Evolutionary conservation across 2,329 filamentous ascomycete species (phyloP), one percentile per base, ranked within the genome.

Genomic region (Westerdykella aurantiaca): DNA sequence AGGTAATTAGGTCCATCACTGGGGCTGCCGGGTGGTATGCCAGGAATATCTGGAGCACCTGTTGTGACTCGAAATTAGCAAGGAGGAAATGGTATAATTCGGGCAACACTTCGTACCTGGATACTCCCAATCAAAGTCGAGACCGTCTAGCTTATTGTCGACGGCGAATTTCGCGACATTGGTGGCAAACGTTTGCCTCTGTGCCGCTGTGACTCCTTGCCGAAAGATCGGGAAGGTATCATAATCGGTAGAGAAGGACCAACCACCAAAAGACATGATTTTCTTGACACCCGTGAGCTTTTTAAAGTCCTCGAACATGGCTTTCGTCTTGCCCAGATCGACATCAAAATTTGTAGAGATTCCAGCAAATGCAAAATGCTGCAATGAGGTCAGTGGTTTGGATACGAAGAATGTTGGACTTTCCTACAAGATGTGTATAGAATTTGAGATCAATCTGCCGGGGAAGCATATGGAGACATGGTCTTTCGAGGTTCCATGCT

Each of bases 91-190:
- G 3, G 9, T 9, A 18, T 35, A 9, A 35, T 4, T 16, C n/a
- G 6, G n/a, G 33, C 33, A 9, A 16, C 17, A 9, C 33, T 3
- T 7, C 33, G 3, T 35, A 18, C 47, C 53, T 17, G 53, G 52
- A 23, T 72, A 72, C 43, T 72, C 70, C 72, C 71, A 75, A 49
- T 73, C 70, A 37, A 72, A 54, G 31, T 72, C 69, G 13, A 71
- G 38, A 6, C 59, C 60, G 38, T 66, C 60, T 1, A 65, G 43
- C 13, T 46, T 39, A n/a, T 66, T 5, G 1, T 52, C 23, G 0
- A 46, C 49, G 5, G 60, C 10, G 23, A 66, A 66, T 0, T 46
- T 21, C 2, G 47, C 51, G n/a, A 65, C 34, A 31, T 57, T 63
- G 12, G 14, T 45, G 0, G 50, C 52, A 9, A 61, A 63, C 4